These are phyloP conservation scores for Clarireedia paspali DNA, from an alignment of 2,329 filamentous ascomycete genomes.

Conservation along the genomic window DNA sequence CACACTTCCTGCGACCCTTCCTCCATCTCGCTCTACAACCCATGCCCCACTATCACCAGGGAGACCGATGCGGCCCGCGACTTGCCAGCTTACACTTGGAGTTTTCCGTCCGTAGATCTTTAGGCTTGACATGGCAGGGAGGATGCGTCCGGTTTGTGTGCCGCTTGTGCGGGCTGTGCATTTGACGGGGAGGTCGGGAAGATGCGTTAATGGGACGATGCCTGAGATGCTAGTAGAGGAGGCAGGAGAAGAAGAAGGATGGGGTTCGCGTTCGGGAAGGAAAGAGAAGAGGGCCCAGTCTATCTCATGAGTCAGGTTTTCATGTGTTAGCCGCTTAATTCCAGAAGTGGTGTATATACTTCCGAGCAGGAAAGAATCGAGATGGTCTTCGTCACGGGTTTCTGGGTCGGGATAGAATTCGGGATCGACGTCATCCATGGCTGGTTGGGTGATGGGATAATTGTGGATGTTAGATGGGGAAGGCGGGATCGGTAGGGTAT, in stretches of 20 bases:
- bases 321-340: conserved; percentile 65
- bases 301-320: conserved; percentile 77
- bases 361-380: conserved; percentile 73
- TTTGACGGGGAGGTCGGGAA: conserved; percentile 74
- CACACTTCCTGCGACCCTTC: conserved; percentile 80
- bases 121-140: conserved; percentile 71
- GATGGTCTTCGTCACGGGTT: conserved; percentile 67
- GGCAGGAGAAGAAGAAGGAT: conserved; percentile 60
- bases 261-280: conserved; percentile 44
- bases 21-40: conserved; percentile 84
- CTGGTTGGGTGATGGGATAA: conserved; percentile 83
- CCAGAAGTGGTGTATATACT: conserved; percentile 86
- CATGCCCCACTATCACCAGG: conserved; percentile 91
- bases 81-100: conserved; percentile 64
- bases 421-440: conserved; percentile 78
- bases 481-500: conserved; percentile 69
- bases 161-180: conserved; percentile 85
- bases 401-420: conserved; percentile 73
- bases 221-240: conserved; percentile 44
- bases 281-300: conserved; percentile 93
- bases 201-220: conserved; percentile 49
- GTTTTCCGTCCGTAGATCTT: conserved; percentile 80
- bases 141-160: conserved; percentile 69
- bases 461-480: conserved; percentile 58
- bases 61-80: conserved; percentile 51